These are phyloP conservation scores for Paraphoma chrysanthemicola DNA, from an alignment of 2,329 filamentous ascomycete species.

Conservation along the genomic window DNA sequence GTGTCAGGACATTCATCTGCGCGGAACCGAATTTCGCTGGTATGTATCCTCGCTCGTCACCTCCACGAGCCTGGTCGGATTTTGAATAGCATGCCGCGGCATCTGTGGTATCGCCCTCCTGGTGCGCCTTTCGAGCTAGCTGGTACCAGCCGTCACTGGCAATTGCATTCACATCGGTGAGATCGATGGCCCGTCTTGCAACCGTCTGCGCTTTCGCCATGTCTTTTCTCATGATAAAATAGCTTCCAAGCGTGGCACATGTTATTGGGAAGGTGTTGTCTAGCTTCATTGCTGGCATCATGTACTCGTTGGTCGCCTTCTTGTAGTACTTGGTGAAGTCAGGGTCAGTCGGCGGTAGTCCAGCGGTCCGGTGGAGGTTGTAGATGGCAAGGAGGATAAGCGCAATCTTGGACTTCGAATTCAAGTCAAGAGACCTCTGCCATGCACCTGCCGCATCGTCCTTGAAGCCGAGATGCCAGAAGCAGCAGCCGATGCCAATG, in stretches of 20 bases:
- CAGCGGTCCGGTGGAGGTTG: conserved; percentile 85
- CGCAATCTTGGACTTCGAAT: conserved; percentile 84
- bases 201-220: conserved; percentile 84
- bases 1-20: conserved; percentile 83
- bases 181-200: conserved; percentile 91
- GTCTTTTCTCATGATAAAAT: conserved; percentile 84
- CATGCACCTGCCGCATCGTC: conserved; percentile 90
- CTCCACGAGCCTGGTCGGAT: conserved; percentile 90
- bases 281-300: conserved; percentile 89
- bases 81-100: conserved; percentile 88
- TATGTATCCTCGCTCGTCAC: conserved; percentile 86
- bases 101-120: conserved; percentile 74
- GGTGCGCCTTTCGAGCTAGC: conserved; percentile 89
- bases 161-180: conserved; percentile 94
- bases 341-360: conserved; percentile 81
- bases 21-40: conserved; percentile 95
- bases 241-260: conserved; percentile 87
- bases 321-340: conserved; percentile 87
- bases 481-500: conserved; percentile 94
- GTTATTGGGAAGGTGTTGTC: conserved; percentile 91
- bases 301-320: conserved; percentile 92
- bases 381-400: conserved; percentile 90
- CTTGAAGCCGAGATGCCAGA: conserved; percentile 96
- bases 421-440: conserved; percentile 84
- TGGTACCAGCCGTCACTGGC: conserved; percentile 98